Evolutionary conservation across 2,329 filamentous ascomycete species (phyloP), one percentile per base, ranked within the genome.

Genomic region (Blumeria hordei): DNA sequence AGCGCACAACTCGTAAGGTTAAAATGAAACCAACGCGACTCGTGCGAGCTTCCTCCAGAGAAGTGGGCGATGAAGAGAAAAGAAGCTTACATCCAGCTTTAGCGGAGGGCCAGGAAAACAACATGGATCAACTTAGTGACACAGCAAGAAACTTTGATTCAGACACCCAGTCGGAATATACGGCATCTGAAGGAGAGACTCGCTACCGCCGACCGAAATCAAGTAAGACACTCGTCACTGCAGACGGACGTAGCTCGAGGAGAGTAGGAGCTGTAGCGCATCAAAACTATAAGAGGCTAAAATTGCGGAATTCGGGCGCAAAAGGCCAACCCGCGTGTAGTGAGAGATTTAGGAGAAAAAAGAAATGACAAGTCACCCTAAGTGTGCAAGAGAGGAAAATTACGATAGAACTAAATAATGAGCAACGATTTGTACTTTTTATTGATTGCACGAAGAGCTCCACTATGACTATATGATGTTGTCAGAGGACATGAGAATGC

Each of bases 1-100:
- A 92, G 71, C 74, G 85, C 58, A 86, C 84, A 55, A 90, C 85
- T 3, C 73, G 80, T 58, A 71, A 74, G 51, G 73, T 76, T 55
- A 87, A 80, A 57, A 85, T 83, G 70, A 72, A 69, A 58, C 77
- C 77, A 1, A 73, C 68, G 0, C 65, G 70, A 55, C 64, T 65
- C 6, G 74, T 73, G 62, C 72, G 78, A 39, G 72, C 60, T 64
- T 68, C 34, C 3, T 10, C 28, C 36, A 41, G 68, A 62, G 37
- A 71, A 71, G 62, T 72, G 1, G 61, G 60, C 45, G 65, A 61
- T 57, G 63, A 64, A n/a, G 64, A 67, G 4, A 43, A 47, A 3
- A 56, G 58, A 32, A 53, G 54, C 12, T 55, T 63, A 3, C 59
- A 60, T 8, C 61, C 65, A 54, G 64, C 60, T 1, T 60, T 63